Conservation (phyloP, 106 monocot species). For the Dendrobium chrysotoxum region DNA sequence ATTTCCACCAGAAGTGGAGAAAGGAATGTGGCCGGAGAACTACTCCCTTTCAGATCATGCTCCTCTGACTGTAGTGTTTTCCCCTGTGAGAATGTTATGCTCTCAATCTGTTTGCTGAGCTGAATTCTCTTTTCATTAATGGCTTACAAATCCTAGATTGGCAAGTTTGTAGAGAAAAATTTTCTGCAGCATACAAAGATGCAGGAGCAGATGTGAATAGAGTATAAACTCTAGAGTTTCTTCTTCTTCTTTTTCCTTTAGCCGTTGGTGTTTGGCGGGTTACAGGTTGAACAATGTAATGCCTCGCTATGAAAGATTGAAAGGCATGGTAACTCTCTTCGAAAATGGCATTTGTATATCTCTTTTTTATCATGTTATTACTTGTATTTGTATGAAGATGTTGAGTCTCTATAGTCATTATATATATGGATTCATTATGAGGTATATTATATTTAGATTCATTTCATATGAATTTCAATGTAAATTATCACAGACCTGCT, state of each 20-base stretch:
- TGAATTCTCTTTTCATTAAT: not conserved
- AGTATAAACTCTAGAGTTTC: not conserved
- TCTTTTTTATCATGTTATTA: too few species aligned
- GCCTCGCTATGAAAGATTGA: too few species aligned
- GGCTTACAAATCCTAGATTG: not conserved
- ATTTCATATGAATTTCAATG: too few species aligned
- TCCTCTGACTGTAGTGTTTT: conserved; percentile 89
- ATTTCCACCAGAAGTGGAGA: conserved; percentile 92
- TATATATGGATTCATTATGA: too few species aligned
- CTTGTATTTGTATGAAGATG: too few species aligned
- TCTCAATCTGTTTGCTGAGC: conserved; percentile 29
- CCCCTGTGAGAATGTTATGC: conserved; percentile 55
- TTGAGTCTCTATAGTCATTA: too few species aligned
- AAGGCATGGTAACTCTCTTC: too few species aligned
- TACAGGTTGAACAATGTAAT: too few species aligned
- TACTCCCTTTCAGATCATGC: conserved; percentile 98
- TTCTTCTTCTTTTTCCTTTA: not conserved
- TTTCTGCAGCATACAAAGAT: not conserved
- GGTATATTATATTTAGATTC: too few species aligned
- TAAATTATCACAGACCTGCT: too few species aligned
- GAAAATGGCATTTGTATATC: too few species aligned
- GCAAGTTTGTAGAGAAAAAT: not conserved
- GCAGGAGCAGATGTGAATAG: not conserved
- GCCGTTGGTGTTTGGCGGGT: too few species aligned
- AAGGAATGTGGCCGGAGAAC: conserved; percentile 88